These are phyloP conservation scores for Plasmodium inui DNA, from an alignment of 169 alveolate species.

Conservation along the genomic window DNA sequence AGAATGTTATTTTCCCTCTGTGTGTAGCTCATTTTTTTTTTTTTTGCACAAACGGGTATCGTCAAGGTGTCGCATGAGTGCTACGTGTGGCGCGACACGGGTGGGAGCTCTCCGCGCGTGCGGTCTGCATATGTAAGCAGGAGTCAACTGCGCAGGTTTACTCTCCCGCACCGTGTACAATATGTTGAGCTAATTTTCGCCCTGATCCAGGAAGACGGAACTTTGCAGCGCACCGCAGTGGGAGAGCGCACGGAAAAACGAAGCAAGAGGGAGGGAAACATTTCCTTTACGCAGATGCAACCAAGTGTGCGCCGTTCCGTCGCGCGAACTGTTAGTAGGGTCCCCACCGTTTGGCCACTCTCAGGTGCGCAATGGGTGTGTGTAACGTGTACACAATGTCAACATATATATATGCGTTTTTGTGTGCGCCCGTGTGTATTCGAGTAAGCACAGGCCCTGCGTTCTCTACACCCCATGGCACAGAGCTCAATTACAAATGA, in stretches of 20 bases:
- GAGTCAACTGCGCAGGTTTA: neutral
- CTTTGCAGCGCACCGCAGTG: neutral
- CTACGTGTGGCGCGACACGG: neutral
- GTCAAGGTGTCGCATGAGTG: neutral
- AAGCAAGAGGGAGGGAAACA: neutral
- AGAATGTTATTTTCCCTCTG: neutral
- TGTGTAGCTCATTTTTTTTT: neutral
- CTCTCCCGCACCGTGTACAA: neutral
- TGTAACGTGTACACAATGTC: neutral
- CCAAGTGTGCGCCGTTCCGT: neutral
- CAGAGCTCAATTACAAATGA: neutral
- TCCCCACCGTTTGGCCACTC: neutral
- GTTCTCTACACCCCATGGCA: neutral
- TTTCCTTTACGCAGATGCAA: neutral
- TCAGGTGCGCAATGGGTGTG: neutral
- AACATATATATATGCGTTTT: neutral
- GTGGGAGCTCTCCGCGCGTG: neutral
- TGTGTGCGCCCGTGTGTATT: constrained; percentile 1
- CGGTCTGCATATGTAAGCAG: neutral
- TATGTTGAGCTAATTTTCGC: neutral
- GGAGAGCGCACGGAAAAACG: neutral
- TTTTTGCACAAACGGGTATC: neutral
- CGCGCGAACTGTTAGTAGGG: neutral
- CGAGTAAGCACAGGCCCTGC: neutral
- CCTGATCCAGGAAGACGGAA: neutral